Evolutionary conservation across 1,284 basidiomycete species (phyloP), one percentile per base, ranked within the genome.

Genomic region (Megacollybia platyphylla): DNA sequence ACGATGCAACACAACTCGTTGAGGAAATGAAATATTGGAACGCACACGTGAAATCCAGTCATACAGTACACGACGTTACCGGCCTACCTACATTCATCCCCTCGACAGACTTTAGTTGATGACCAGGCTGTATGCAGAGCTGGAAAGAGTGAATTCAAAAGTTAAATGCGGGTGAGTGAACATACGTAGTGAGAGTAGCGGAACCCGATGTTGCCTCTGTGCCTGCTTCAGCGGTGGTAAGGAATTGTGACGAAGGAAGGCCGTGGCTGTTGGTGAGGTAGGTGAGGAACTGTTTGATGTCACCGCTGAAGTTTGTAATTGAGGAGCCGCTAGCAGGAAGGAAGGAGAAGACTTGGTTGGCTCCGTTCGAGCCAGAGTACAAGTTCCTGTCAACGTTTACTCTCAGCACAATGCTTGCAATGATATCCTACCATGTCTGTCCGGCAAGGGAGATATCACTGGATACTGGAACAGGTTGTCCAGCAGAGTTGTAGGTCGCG

Each of bases 341-440:
- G 70, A 78, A 82, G 3, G 79, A 79, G 56, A 65, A 80, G 3
- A 81, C 79, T 10, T 64, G 57, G 59, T 80, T 81, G 13, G 64
- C 54, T 35, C 72, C 72, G 52, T 81, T 82, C 17, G 59, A 66
- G 15, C 78, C 78, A 28, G 42, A 58, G 59, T 76, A 78, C 39
- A 82, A 49, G 53, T 79, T 63, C 76, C 72, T 73, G 37, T 11
- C n/a, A 42, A 5, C 10, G 27, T 13, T n/a, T 17, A 27, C 13
- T 17, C 17, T 35, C 6, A 26, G 26, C 10, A 13, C 39, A 27
- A 36, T 24, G 30, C 8, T 38, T 11, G 15, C 36, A 13, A 29
- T 26, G 27, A 20, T 35, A 5, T 36, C 52, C 32, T 39, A 70
- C 72, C 79, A 81, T 4, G 63, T 62, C 42, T 67, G 56, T 8